Evolutionary conservation across 495 filamentous ascomycete genomes (phyloP).

Genomic region (Penicillium riverlandense): DNA sequence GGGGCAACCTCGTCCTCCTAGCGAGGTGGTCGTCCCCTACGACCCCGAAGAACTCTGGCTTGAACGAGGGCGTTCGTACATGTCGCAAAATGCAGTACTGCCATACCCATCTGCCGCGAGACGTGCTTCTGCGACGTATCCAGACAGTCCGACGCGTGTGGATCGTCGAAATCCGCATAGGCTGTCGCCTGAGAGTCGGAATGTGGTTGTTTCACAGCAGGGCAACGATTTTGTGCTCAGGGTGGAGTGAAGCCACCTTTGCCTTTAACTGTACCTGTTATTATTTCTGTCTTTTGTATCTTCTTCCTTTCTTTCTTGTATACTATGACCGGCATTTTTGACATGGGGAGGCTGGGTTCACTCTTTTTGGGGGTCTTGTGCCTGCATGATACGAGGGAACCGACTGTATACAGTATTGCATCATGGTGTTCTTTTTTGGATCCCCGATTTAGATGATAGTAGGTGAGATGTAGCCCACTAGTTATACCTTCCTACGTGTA

Average conservation of each 20-base stretch:
- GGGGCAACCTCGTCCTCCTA: conserved; percentile 17
- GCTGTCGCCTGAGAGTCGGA: conserved; percentile 21
- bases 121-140: conserved; percentile 10
- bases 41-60: conserved; percentile 29
- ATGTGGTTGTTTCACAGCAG: conserved; percentile 29
- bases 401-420: no score
- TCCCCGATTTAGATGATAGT: no score
- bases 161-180: conserved; percentile 7
- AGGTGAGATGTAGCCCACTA: no score
- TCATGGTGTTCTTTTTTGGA: no score
- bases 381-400: background rate
- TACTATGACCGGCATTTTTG: background rate
- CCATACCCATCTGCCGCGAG: conserved; percentile 17
- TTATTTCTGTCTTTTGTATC: background rate
- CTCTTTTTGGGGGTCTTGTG: background rate
- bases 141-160: conserved; percentile 6
- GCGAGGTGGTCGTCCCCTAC: conserved; percentile 20
- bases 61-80: conserved; percentile 7
- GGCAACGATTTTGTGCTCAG: conserved; percentile 30
- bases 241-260: conserved; percentile 20
- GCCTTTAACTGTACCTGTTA: background rate
- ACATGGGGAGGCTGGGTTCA: background rate
- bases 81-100: conserved; percentile 1
- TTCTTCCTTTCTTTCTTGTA: background rate
- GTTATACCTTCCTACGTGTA: no score